Percentiles rank a stretch among this genome's conserved stretches.
Conservation (phyloP, 495 filamentous ascomycete species). For the Schizothecium vesticola region DNA sequence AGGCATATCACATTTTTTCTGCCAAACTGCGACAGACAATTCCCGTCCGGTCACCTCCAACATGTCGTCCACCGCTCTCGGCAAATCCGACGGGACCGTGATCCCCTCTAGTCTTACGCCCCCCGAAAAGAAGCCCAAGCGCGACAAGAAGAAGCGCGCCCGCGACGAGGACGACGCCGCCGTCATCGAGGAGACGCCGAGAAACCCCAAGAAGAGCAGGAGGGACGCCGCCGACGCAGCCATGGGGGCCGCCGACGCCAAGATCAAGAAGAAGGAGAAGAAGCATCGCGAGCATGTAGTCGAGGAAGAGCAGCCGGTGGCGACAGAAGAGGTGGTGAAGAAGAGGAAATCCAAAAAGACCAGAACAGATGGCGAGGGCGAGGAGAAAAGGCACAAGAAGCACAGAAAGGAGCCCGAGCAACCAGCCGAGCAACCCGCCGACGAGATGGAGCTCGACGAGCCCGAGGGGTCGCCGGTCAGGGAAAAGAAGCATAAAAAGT, state of each 20-base stretch:
- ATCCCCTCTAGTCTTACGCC: slow-evolving; percentile 11
- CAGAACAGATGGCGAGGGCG: slow-evolving; percentile 13
- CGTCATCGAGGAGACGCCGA: slow-evolving; percentile 28
- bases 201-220: slow-evolving; percentile 40
- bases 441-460: slow-evolving; percentile 17
- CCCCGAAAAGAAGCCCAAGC: slow-evolving; percentile 32
- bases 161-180: slow-evolving; percentile 32
- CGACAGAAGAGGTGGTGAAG: not conserved
- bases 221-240: slow-evolving; percentile 14
- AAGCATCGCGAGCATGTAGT: slow-evolving; percentile 13
- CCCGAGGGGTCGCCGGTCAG: slow-evolving; percentile 12
- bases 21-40: slow-evolving; percentile 1
- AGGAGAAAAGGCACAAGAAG: slow-evolving; percentile 23
- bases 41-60: not conserved
- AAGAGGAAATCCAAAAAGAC: slow-evolving; percentile 14
- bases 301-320: slow-evolving; percentile 7
- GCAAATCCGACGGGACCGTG: slow-evolving; percentile 6
- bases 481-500: slow-evolving; percentile 30
- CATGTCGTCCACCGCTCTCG: slow-evolving; percentile 19
- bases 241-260: not conserved
- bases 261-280: slow-evolving; percentile 18
- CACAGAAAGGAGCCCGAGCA: slow-evolving; percentile 13
- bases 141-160: slow-evolving; percentile 39
- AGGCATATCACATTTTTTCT: slow-evolving; percentile 13
- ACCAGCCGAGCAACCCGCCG: not conserved